Base-by-base conservation (phyloP, 331 rosid genomes). In the Rosa hybrid region DNA sequence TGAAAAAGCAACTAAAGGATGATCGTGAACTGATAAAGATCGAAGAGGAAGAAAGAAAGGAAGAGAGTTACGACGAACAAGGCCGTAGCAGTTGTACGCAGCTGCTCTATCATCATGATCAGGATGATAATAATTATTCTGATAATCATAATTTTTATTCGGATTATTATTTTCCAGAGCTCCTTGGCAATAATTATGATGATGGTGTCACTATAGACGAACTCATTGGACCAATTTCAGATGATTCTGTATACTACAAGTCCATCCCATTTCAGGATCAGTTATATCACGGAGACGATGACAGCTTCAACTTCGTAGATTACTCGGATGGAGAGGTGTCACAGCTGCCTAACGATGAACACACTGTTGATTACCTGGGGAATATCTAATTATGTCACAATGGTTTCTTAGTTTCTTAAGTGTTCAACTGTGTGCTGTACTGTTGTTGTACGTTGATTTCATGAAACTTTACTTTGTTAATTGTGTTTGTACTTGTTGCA, bases 231-330 rank as follows among this genome's bases (percentile, higher is more conserved):
- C n/a, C 21, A 38, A 16, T 67, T 67, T 0, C n/a, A 30, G 41
- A 27, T 30, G 23, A 38, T 0, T 3, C 13, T 65, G 5, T 6
- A 16, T 3, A 0, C 45, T 6, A 6, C n/a, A 16, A 65, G 5
- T 25, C 21, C 18, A 14, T 90, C 82, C 82, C 77, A 81, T 76
- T 86, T 82, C 85, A 80, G 88, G 87, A 82, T 86, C 84, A 74
- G 68, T 3, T 65, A 59, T n/a, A 23, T 60, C 18, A 1, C 8
- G 1, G 20, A 7, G 3, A 63, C 68, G 16, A 21, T 13, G 30
- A 12, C 18, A 21, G 6, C 42, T 23, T 12, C 42, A 60, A 23
- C 67, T 23, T 1, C 38, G 2, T 60, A 27, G 7, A 62, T 25
- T 12, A 63, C 42, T 21, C 10, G 20, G 12, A 12, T 64, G 44